Evolutionary conservation across 2,329 filamentous ascomycete species (phyloP).

Genomic region (Cladobotryum mycophilum): DNA sequence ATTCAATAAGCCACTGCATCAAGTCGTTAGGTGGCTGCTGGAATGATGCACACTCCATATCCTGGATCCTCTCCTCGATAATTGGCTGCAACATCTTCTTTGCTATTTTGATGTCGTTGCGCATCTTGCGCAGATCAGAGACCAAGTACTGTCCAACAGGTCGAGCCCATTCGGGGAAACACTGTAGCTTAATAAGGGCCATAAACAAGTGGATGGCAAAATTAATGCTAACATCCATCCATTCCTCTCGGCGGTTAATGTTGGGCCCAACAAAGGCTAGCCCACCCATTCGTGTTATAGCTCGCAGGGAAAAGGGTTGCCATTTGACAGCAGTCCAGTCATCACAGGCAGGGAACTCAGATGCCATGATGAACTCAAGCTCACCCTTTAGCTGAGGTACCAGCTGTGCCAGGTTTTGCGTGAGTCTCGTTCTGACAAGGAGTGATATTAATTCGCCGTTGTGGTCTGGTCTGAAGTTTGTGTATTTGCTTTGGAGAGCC

Average conservation of each 20-base stretch:
- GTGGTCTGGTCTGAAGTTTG: slow-evolving; percentile 41
- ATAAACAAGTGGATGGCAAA: slow-evolving; percentile 45
- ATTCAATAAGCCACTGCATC: slow-evolving; percentile 40
- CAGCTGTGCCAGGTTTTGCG: slow-evolving; percentile 41
- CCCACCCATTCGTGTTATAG: slow-evolving; percentile 48
- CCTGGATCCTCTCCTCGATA: slow-evolving; percentile 39
- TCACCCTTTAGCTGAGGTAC: slow-evolving; percentile 41
- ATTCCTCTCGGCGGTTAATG: slow-evolving; percentile 46
- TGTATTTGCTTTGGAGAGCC: slow-evolving; percentile 47
- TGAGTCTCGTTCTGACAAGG: slow-evolving; percentile 40
- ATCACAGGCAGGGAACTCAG: slow-evolving; percentile 43
- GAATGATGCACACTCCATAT: slow-evolving; percentile 31
- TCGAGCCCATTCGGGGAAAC: slow-evolving; percentile 45
- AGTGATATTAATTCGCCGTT: slow-evolving; percentile 39
- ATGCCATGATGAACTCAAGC: slow-evolving; percentile 38
- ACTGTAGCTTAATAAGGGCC: slow-evolving; percentile 43
- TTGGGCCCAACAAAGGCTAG: slow-evolving; percentile 46
- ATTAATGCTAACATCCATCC: slow-evolving; percentile 47
- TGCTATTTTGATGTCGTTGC: slow-evolving; percentile 36
- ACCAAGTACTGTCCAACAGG: slow-evolving; percentile 41
- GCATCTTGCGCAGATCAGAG: slow-evolving; percentile 40
- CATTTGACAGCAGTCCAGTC: slow-evolving; percentile 52
- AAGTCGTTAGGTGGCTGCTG: slow-evolving; percentile 35
- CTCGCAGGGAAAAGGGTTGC: slow-evolving; percentile 44
- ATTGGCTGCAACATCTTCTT: slow-evolving; percentile 39